Evolutionary conservation across 2,329 filamentous ascomycete genomes (phyloP), one percentile per base, ranked within the genome.

Genomic region (Colletotrichum falcatum): DNA sequence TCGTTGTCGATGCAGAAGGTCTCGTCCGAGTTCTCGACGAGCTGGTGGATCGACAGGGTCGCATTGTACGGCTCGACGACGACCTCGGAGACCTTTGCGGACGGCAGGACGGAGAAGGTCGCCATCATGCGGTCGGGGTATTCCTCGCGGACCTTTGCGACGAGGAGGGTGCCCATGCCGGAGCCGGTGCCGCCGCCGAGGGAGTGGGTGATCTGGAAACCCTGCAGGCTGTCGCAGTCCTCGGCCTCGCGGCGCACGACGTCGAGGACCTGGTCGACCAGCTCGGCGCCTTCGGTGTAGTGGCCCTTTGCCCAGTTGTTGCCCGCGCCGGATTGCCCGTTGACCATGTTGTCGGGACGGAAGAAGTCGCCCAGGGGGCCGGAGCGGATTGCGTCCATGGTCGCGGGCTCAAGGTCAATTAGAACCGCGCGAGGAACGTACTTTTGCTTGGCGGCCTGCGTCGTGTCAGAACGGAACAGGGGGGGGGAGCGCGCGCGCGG

Each of bases 281-380:
- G 91, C 88, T 99, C 96, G 78, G 96, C 96, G 91, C 96, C 96
- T 89, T 99, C 96, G 76, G 96, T 99, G 90, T 99, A 99, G 84
- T 99, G 96, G 87, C 96, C 96, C 92, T 98, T 99, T 85, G 96
- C 96, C 96, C 96, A 99, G 91, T 98, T 98, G 94, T 99, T 99
- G 86, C 96, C 96, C 83, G 96, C 96, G 90, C 95, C 95, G 78
- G 95, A 98, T 88, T 98, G 96, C 78, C 96, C 96, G 85, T 98
- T 98, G 81, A 98, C 94, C 87, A 98, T 98, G 92, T 98, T 99
- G 88, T 99, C 96, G 81, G 96, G 96, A 75, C 96, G 95, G 94
- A 99, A 98, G 78, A 98, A 94, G 88, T 98, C 93, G 78, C 96
- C 96, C 83, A 98, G 98, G 76, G 96, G 95, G 84, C 96, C 95